phyloP scores from a whole-genome alignment of 2,329 filamentous ascomycete genomes.

The Hypomyces perniciosus region DNA sequence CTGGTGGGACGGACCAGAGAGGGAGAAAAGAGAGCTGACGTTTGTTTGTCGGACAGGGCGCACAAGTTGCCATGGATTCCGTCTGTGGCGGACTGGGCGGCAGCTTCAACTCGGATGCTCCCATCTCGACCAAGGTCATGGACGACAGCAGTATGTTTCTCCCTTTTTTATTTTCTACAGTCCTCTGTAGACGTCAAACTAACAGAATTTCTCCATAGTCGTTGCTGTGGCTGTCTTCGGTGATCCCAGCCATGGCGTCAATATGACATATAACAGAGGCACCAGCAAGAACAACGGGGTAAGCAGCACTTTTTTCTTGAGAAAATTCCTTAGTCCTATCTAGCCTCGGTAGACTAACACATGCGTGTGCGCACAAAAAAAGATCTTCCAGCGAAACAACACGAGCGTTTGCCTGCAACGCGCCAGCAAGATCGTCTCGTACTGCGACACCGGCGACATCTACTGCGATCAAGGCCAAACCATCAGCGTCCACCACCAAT shows the following conservation, averaged over 20 bases:
- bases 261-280: constrained; percentile 31
- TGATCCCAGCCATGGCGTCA: constrained; percentile 35
- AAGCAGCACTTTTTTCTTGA: constrained; percentile 16
- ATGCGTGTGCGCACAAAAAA: neutral
- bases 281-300: constrained; percentile 34
- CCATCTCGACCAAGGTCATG: constrained; percentile 24
- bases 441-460: constrained; percentile 36
- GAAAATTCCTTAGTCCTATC: too few relatives aligned
- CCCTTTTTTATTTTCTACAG: neutral
- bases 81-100: constrained; percentile 32
- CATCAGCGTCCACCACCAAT: constrained; percentile 27
- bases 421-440: constrained; percentile 31
- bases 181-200: neutral
- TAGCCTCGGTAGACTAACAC: neutral
- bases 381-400: constrained; percentile 34
- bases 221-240: constrained; percentile 36
- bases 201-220: constrained; percentile 22
- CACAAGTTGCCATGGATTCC: constrained; percentile 31
- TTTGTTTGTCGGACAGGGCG: constrained; percentile 24
- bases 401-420: constrained; percentile 30
- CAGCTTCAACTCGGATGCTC: constrained; percentile 19
- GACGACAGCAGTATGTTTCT: constrained; percentile 26
- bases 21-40: neutral
- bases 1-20: neutral
- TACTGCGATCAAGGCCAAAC: constrained; percentile 33